Percentiles rank a stretch among this genome's conserved stretches.
These are phyloP conservation scores for Daedaleopsis nitida DNA, from an alignment of 768 basidiomycete species.

Conservation along the genomic window DNA sequence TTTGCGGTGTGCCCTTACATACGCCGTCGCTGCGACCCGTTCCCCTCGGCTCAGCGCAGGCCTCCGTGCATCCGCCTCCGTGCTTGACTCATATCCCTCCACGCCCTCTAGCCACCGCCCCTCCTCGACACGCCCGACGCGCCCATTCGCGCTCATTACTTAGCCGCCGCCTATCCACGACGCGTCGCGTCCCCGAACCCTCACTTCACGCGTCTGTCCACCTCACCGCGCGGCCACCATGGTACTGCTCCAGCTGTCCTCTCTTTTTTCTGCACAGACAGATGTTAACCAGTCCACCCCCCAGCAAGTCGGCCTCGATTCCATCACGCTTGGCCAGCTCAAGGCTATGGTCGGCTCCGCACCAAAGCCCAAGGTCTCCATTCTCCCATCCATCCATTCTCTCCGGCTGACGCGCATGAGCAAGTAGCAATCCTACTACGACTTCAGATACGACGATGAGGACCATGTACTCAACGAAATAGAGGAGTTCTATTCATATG, in stretches of 20 bases:
- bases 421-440: constrained; percentile 79
- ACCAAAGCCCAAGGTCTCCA: constrained; percentile 73
- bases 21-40: not conserved
- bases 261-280: constrained; percentile 27
- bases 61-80: not conserved
- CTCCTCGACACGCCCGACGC: not conserved
- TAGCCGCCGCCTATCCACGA: constrained; percentile 1
- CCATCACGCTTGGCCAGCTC: constrained; percentile 81
- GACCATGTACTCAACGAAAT: constrained; percentile 96
- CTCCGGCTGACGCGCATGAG: constrained; percentile 25
- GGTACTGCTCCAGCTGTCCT: constrained; percentile 36
- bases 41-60: not conserved
- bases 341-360: constrained; percentile 69
- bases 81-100: not conserved
- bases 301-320: constrained; percentile 56
- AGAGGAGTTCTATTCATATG: constrained; percentile 97
- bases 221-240: constrained; percentile 25
- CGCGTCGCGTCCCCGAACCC: not conserved
- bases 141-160: not conserved
- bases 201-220: constrained; percentile 4
- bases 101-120: not conserved
- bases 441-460: constrained; percentile 95
- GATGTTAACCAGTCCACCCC: constrained; percentile 30
- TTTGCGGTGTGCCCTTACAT: constrained; percentile 9
- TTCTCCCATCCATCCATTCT: constrained; percentile 5